Evolutionary conservation across 2,329 filamentous ascomycete species (phyloP).

Genomic region (Trichoderma sp.): DNA sequence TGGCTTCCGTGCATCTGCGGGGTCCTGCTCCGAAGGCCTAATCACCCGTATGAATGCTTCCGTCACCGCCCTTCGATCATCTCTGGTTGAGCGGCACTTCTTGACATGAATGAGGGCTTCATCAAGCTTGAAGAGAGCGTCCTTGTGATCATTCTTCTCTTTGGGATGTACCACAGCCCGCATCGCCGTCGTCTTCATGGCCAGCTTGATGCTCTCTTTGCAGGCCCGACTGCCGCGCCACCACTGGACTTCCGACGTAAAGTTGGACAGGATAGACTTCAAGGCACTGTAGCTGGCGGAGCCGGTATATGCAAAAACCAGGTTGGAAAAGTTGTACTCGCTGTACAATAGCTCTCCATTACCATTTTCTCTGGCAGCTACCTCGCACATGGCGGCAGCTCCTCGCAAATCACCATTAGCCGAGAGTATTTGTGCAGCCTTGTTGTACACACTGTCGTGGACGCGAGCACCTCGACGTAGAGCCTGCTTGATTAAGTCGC

Average conservation of each 20-base stretch:
- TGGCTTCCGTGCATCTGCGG: background rate
- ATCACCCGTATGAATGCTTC: conserved; percentile 26
- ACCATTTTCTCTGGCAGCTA: conserved; percentile 40
- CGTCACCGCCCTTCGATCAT: conserved; percentile 23
- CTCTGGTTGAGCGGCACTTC: conserved; percentile 24
- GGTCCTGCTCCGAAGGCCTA: background rate
- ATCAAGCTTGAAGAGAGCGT: conserved; percentile 28
- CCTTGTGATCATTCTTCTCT: conserved; percentile 24
- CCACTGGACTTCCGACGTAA: conserved; percentile 33
- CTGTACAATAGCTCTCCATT: conserved; percentile 37
- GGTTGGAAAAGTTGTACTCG: conserved; percentile 39
- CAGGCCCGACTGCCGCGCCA: conserved; percentile 40
- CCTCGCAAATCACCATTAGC: conserved; percentile 31
- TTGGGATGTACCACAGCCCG: conserved; percentile 24
- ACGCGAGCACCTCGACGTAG: conserved; percentile 32
- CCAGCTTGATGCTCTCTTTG: conserved; percentile 40
- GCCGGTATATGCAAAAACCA: conserved; percentile 37
- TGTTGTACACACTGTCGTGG: conserved; percentile 38
- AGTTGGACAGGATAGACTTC: conserved; percentile 31
- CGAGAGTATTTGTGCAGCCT: conserved; percentile 34
- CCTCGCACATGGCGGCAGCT: conserved; percentile 35
- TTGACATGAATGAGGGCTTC: conserved; percentile 29
- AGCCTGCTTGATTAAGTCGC: conserved; percentile 30
- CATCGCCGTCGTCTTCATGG: conserved; percentile 36
- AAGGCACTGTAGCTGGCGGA: conserved; percentile 34